Base-by-base conservation (phyloP, 192 early-diverging fungal genomes). In the Coemansia sp. region DNA sequence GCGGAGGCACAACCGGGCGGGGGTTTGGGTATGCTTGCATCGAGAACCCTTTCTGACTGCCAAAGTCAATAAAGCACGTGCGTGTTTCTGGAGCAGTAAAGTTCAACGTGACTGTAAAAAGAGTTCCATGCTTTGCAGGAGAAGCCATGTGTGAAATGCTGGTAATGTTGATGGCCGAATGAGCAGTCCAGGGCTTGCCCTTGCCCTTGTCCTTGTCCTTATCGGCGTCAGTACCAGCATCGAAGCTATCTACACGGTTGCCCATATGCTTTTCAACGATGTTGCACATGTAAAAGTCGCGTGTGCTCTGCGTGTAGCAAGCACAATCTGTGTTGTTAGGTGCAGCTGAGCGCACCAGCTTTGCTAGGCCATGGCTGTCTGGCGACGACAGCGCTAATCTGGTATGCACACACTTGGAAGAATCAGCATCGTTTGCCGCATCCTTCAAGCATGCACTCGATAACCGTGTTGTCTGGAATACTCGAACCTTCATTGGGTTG, bases 21-120 rank as follows among this genome's bases (percentile, higher is more conserved):
- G 73, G 78, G 45, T 81, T 81, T 6, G 78, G 70, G 33, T 81
- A 81, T 6, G 78, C 58, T 49, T 81, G 78, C 54, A 51, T 64
- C 7, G 78, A 81, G 61, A 69, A 67, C 20, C 73, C 70, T 8
- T 40, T 69, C 63, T 72, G 78, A 18, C 36, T 48, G 55, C 73
- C 78, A 54, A 81, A 67, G 51, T 81, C 78, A 64, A 81, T 73
- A 63, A 72, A 81, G 64, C 78, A 81, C 7, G 78, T 81, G 34
- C 78, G 78, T 11, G 78, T 72, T 48, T 81, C 73, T 7, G 73
- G 78, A 0, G 78, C 78, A 0, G 67, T 60, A 32, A 81, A 76
- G 42, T 66, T 63, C 0, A 81, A 33, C 16, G 69, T 36, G 8
- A 72, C 73, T 7, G 64, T 73, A 38, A 81, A 81, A 63, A 66